Base-by-base conservation (phyloP, 2,329 filamentous ascomycete species). In the Aspergillus pseudoglaucus region DNA sequence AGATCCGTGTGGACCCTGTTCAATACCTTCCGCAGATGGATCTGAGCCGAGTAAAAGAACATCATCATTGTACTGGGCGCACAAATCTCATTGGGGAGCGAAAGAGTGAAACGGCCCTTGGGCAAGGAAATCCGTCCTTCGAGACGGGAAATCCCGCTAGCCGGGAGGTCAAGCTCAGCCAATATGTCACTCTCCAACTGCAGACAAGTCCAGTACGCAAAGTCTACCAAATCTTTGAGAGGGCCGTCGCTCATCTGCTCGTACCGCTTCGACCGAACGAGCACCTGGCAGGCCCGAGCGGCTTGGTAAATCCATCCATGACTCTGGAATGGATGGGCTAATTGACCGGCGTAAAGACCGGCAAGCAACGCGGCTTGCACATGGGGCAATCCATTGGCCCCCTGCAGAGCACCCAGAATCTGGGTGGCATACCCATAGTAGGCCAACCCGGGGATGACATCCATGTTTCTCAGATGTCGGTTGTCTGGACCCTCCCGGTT, bases 101-200 rank as follows among this genome's bases (percentile, higher is more conserved):
- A 53, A 20, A 69, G 59, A 1, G 64, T 65, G 30, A 59, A 65
- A 35, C 59, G 58, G 3, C 66, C 70, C 49, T 66, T 65, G 3
- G 71, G 71, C 7, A 74, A 58, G 6, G 51, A 49, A 49, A 75
- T 71, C 1, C 64, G 63, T 37, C 71, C 69, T 59, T 84, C 80
- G 6, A 77, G 71, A 27, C 73, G 71, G 8, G 77, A 78, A 25
- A 85, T 81, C 2, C 79, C 78, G 60, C 80, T 84, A 1, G 77
- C 73, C 4, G 80, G 80, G 12, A 85, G 70, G 49, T 81, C 79
- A 50, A 97, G 76, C 68, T 98, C 93, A 3, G 93, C 93, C 42
- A 96, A 78, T 41, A 97, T 88, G 65, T 97, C 91, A 67, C 90
- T 95, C 68, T 97, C 91, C 9, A 97, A 76, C 62, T 97, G 91